Evolutionary conservation across 768 basidiomycete genomes (phyloP), one percentile per base, ranked within the genome.

Genomic region (Sarcodon aspratus): DNA sequence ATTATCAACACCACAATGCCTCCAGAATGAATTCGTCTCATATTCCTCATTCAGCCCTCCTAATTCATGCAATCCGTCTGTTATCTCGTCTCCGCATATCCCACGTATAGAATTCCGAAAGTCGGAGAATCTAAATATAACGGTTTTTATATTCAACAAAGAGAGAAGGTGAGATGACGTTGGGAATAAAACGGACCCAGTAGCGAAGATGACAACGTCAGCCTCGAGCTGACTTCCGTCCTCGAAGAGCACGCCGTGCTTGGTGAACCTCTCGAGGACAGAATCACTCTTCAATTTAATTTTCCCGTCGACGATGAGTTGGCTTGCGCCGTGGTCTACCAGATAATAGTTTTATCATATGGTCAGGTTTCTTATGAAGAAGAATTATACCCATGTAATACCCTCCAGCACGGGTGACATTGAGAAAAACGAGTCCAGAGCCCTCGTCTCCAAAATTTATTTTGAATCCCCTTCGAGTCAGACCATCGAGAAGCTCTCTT

Each of bases 11-110:
- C 79, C 80, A 33, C 76, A 55, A 52, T 76, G 72, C n/a, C 72
- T 66, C 66, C 67, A 79, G 11, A 61, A 57, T 0, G 75, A 75
- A 15, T 71, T 65, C 18, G 79, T 56, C 58, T 85, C 81, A 1
- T 82, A 80, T 63, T 89, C 80, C 36, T 67, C 63, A 59, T 82
- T 72, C 50, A 86, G 55, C 35, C 83, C 77, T 84, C 82, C 79
- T 11, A 83, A 61, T 15, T 70, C 66, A 47, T 73, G 69, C 50
- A 80, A 64, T 58, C 68, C 65, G 37, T 65, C 53, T 1, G 64
- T 68, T 8, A 76, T 58, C 18, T 72, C 69, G 3, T 71, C 61
- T 0, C 75, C 78, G 48, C 75, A 72, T 6, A 82, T 60, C 17
- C 62, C 57, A 48, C 60, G 59, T 27, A 78, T 56, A 5, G 69